Evolutionary conservation across 192 early-diverging fungal genomes (phyloP), one percentile per base, ranked within the genome.

Genomic region (Phlyctochytrium planicorne): DNA sequence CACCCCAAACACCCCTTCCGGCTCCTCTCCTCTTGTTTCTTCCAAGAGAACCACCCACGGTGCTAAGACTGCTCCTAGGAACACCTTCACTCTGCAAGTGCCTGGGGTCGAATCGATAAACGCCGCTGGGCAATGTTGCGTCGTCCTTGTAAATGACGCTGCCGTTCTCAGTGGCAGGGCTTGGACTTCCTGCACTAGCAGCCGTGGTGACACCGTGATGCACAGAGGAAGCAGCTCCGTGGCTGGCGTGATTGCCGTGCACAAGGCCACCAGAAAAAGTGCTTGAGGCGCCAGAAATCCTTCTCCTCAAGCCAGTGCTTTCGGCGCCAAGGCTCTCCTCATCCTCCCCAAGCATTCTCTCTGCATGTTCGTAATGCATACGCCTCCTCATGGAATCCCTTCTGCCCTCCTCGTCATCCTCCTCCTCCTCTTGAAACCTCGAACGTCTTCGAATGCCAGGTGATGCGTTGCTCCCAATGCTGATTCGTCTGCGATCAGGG

Each of bases 321-420:
- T 47, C 40, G 40, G 6, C 40, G 40, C 40, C 40, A 47, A 47
- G 6, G 55, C 55, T 57, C 12, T 25, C 55, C 20, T 57, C 55
- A 27, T 57, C 55, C 14, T 25, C 20, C 14, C 55, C 55, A 27
- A 57, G 55, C 55, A 57, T 57, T 27, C 55, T 12, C 14, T 57
- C 55, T 6, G 55, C 55, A 29, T 57, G 55, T 12, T 57, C 55
- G 27, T 24, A 6, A 25, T 57, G 55, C 55, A 57, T 57, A 12
- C 55, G 55, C 14, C 27, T 4, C 16, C 55, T 12, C 14, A 57
- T 12, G 14, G 20, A 57, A 12, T 57, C 55, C 14, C 55, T 12
- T 6, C 55, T 12, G 55, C 20, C 14, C 14, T 24, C 12, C 16
- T 14, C 55, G 4, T 57, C 55, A 27, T 25, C 55, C 6, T 57